Base-by-base conservation (phyloP, 768 basidiomycete species). In the Ephemerocybe angulata region DNA sequence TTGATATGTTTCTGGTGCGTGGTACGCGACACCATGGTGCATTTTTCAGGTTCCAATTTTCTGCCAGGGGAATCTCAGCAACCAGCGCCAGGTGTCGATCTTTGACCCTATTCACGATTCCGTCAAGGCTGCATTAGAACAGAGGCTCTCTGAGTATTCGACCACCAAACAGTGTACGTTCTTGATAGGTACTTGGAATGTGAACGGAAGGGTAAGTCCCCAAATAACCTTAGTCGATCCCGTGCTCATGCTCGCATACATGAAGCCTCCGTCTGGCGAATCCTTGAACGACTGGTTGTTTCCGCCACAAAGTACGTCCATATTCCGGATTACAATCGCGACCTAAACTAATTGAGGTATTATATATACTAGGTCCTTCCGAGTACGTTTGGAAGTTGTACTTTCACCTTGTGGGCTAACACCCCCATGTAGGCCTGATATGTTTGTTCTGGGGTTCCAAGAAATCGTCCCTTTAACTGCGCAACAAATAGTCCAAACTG, bases 381-480 rank as follows among this genome's bases (percentile, higher is more conserved):
- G 83, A 87, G 85, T 86, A 61, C 41, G 80, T 72, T 41, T 19
- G 22, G 41, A 33, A 50, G 19, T 49, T 38, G 17, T 24, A 24
- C 17, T 33, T 41, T 4, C 27, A 19, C 10, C 19, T 5, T 17
- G 12, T 13, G 11, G 24, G 52, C n/a, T 33, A 31, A 17, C n/a
- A 22, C 35, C 13, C 38, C 19, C 40, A 54, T 51, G 22, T 43
- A 90, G 90, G 41, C 93, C 94, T 5, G 94, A 98, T 65, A 84
- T 98, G 58, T 87, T 96, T 66, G 86, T 86, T 21, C 76, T 98
- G 27, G 92, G 90, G 2, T 97, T 98, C 67, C 95, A 99, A 70
- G 97, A 99, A 70, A 94, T 99, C 51, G 97, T 99, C 0, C 93
- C 94, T 3, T 80, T 99, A 44, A 98, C 93, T n/a, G 93, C 97